phyloP scores from a whole-genome alignment of 352 stramenopile genomes.

The Globisporangium spinosum region DNA sequence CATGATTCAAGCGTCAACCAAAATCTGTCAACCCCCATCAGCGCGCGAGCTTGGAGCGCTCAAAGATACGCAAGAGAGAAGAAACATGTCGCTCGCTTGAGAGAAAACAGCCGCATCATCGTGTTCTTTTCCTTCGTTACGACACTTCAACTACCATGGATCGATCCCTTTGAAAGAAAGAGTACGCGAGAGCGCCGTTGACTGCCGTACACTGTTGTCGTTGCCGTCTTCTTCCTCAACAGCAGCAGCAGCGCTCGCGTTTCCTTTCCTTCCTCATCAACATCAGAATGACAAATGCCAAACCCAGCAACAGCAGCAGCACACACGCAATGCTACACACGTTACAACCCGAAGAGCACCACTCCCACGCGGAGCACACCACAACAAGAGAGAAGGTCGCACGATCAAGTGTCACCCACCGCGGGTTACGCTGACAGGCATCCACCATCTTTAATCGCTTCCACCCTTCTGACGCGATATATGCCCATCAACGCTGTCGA shows the following conservation, averaged over 20 bases:
- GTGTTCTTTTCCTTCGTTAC: conserved; percentile 10
- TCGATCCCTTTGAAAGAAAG: background rate
- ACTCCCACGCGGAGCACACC: background rate
- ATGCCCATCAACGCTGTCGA: background rate
- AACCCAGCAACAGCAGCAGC: conserved; percentile 4
- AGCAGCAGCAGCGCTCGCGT: background rate
- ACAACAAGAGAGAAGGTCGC: background rate
- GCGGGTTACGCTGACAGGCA: background rate
- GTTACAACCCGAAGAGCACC: background rate
- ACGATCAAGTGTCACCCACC: background rate
- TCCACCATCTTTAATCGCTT: background rate
- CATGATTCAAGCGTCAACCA: background rate
- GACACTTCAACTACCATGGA: conserved; percentile 4
- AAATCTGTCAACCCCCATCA: background rate
- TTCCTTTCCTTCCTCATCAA: background rate
- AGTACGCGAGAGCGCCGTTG: background rate
- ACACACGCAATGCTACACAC: background rate
- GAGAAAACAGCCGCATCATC: conserved; percentile 8
- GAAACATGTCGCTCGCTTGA: background rate
- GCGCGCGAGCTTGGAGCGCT: background rate
- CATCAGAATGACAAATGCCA: conserved; percentile 6
- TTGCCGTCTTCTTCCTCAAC: background rate
- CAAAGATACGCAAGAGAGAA: conserved; percentile 3
- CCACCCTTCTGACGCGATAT: background rate
- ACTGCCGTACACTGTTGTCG: background rate